Evolutionary conservation across 2,329 filamentous ascomycete species (phyloP).

Genomic region (Sporothrix schenckii): DNA sequence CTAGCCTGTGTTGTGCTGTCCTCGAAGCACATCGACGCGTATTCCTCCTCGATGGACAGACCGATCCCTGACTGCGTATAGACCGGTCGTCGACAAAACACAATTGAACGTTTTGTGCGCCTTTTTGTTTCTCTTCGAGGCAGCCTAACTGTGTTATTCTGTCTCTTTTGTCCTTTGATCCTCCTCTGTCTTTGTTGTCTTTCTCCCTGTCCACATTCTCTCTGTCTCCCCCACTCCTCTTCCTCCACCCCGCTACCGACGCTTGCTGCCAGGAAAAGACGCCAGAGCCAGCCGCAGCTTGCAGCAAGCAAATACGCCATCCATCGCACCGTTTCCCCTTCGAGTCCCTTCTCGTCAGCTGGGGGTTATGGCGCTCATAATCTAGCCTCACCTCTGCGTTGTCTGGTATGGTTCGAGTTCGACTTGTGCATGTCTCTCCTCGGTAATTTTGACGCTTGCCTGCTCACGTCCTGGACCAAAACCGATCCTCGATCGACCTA

Average conservation of each 20-base stretch:
- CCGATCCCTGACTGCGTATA: no score
- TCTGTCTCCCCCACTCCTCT: neutral
- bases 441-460: neutral
- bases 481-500: conserved; percentile 16
- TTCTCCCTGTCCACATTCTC: neutral
- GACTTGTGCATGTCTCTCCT: neutral
- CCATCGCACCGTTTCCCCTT: conserved; percentile 14
- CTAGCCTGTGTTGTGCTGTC: neutral
- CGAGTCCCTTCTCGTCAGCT: conserved; percentile 11
- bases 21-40: neutral
- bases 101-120: neutral
- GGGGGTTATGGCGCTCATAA: neutral
- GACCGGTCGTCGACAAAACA: neutral
- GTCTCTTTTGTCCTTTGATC: neutral
- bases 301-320: conserved; percentile 25
- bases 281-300: conserved; percentile 18
- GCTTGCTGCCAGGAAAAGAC: conserved; percentile 8
- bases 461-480: neutral
- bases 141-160: no score
- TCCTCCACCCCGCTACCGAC: conserved; percentile 20
- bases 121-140: conserved; percentile 9
- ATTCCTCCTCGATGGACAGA: neutral
- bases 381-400: conserved; percentile 6
- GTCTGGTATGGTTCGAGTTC: conserved; percentile 5
- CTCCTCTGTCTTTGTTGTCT: conserved; percentile 9